These are phyloP conservation scores for Kentomonas sorsogonicus DNA, from an alignment of 208 protist genomes.

Conservation along the genomic window DNA sequence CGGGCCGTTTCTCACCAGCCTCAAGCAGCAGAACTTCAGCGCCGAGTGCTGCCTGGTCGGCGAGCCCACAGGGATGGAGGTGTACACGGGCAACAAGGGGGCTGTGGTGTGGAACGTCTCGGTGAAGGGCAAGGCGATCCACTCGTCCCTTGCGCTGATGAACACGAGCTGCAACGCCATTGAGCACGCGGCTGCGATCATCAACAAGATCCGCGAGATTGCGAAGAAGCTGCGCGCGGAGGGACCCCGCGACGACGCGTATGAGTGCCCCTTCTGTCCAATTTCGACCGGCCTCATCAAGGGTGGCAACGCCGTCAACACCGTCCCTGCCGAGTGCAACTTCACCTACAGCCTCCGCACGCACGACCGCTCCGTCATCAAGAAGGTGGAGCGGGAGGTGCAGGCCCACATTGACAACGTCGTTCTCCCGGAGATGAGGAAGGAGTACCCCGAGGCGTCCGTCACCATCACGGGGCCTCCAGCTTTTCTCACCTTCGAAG, in stretches of 20 bases:
- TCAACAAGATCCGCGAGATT: slow-evolving; percentile 30
- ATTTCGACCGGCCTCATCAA: slow-evolving; percentile 33
- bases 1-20: slow-evolving; percentile 22
- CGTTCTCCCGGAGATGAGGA: slow-evolving; percentile 29
- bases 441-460: slow-evolving; percentile 33
- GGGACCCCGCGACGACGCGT: slow-evolving; percentile 33
- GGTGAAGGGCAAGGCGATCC: slow-evolving; percentile 36
- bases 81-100: slow-evolving; percentile 29
- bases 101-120: slow-evolving; percentile 20
- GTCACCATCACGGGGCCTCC: slow-evolving; percentile 15
- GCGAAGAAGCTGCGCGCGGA: slow-evolving; percentile 15
- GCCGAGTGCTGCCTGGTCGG: slow-evolving; percentile 43
- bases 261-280: slow-evolving; percentile 22
- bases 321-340: slow-evolving; percentile 47
- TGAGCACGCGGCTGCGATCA: slow-evolving; percentile 33
- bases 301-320: slow-evolving; percentile 42
- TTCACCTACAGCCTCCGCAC: slow-evolving; percentile 37
- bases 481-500: slow-evolving; percentile 24
- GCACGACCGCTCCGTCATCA: slow-evolving; percentile 17
- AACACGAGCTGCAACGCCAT: slow-evolving; percentile 35
- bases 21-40: slow-evolving; percentile 19
- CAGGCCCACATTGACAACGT: slow-evolving; percentile 28
- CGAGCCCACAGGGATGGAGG: slow-evolving; percentile 28
- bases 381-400: slow-evolving; percentile 22
- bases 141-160: slow-evolving; percentile 44